phyloP scores from a whole-genome alignment of 108 stramenopile species.

The Cyclotella kingstonii region DNA sequence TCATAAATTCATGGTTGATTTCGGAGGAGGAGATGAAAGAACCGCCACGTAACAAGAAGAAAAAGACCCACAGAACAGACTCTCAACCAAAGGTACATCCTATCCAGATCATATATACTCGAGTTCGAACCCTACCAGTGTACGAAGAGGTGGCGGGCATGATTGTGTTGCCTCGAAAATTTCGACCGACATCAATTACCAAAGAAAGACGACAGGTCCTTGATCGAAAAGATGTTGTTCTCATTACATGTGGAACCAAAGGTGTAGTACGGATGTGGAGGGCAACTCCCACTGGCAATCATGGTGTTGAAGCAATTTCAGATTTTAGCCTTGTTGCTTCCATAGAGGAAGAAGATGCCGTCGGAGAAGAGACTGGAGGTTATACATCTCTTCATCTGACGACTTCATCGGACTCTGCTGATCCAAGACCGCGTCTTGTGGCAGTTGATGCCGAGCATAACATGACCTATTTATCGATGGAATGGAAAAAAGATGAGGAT shows the following conservation, averaged over 20 bases:
- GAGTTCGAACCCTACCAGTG: conserved; percentile 76
- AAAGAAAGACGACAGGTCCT: conserved; percentile 41
- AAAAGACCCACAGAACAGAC: conserved; percentile 16
- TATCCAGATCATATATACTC: conserved; percentile 40
- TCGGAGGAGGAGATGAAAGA: conserved; percentile 46
- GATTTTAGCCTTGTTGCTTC: conserved; percentile 49
- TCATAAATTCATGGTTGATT: conserved; percentile 87
- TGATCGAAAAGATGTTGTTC: conserved; percentile 32
- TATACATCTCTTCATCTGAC: conserved; percentile 55
- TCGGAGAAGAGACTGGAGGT: conserved; percentile 79
- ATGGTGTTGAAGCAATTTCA: conserved; percentile 34
- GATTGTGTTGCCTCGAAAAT: conserved; percentile 43
- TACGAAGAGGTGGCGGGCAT: conserved; percentile 87
- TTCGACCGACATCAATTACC: conserved; percentile 38
- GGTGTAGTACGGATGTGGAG: conserved; percentile 74
- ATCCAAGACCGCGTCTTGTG: conserved; percentile 55
- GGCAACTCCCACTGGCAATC: conserved; percentile 28
- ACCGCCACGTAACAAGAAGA: conserved; percentile 38
- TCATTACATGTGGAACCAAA: conserved; percentile 79
- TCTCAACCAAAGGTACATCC: not conserved
- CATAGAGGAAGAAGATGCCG: conserved; percentile 53
- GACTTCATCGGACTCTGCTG: conserved; percentile 25
- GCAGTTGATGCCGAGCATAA: conserved; percentile 92
- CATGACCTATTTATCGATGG: conserved; percentile 66
- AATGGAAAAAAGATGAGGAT: conserved; percentile 15